Conservation (phyloP, 2,329 filamentous ascomycete genomes). For the Colletotrichum tropicale region DNA sequence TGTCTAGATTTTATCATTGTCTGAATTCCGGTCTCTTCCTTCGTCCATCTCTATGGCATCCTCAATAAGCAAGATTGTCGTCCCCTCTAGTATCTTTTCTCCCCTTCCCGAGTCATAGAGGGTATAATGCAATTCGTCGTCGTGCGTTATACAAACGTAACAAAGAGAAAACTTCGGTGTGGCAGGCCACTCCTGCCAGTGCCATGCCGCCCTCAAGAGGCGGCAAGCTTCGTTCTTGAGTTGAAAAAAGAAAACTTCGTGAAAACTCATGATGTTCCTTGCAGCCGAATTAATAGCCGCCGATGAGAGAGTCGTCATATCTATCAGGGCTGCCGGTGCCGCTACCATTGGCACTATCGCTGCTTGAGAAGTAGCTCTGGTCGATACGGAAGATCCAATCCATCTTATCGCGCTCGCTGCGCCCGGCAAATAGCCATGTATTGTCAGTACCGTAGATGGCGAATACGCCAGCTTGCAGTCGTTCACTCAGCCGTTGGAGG, state of each 20-base stretch:
- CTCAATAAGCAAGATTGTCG: neutral
- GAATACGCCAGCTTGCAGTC: slow-evolving; percentile 78
- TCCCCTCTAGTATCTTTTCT: neutral
- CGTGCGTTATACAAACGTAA: slow-evolving; percentile 19
- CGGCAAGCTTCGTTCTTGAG: neutral
- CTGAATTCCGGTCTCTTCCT: neutral
- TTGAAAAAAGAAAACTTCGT: neutral
- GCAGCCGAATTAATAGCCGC: neutral
- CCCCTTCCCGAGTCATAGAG: slow-evolving; percentile 13
- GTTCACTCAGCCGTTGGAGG: slow-evolving; percentile 58
- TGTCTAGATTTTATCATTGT: slow-evolving; percentile 16
- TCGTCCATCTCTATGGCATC: neutral
- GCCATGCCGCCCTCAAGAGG: neutral
- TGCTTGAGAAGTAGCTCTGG: slow-evolving; percentile 68
- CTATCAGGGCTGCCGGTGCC: slow-evolving; percentile 39
- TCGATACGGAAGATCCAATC: slow-evolving; percentile 98
- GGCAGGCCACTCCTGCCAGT: neutral
- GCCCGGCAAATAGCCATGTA: slow-evolving; percentile 91
- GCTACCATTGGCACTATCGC: slow-evolving; percentile 44
- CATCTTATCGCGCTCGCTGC: slow-evolving; percentile 89
- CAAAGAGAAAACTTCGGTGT: slow-evolving; percentile 15
- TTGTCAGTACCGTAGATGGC: slow-evolving; percentile 94
- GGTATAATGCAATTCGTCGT: slow-evolving; percentile 19
- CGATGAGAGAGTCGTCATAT: slow-evolving; percentile 17
- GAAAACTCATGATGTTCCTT: neutral